phyloP scores from a whole-genome alignment of 106 monocot species.

The Posidonia australis region DNA sequence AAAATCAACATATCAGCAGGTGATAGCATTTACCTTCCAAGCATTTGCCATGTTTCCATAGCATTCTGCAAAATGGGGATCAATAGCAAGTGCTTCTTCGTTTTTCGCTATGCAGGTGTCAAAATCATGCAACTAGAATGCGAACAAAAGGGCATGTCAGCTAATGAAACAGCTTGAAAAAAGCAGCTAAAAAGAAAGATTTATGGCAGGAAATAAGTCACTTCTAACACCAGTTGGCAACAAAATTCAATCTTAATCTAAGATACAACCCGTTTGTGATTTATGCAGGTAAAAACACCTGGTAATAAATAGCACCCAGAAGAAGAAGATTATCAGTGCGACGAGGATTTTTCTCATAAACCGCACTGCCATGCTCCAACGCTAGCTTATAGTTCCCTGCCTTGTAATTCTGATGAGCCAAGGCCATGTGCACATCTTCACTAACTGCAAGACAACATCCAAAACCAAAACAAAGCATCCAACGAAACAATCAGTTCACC shows the following conservation, averaged over 20 bases:
- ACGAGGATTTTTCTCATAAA: conserved; percentile 65
- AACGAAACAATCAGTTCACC: too few relatives aligned
- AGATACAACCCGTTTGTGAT: background rate
- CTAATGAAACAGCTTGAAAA: background rate
- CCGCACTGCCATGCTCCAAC: conserved; percentile 52
- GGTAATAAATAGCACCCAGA: conserved; percentile 84
- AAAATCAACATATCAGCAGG: background rate
- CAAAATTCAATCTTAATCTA: background rate
- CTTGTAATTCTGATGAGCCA: conserved; percentile 83
- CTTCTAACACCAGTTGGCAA: background rate
- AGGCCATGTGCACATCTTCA: conserved; percentile 49
- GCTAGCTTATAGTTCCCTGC: conserved; percentile 72
- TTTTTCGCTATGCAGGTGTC: conserved; percentile 90
- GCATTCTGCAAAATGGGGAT: conserved; percentile 85
- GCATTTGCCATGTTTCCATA: conserved; percentile 99
- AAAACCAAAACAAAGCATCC: background rate
- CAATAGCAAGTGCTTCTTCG: conserved; percentile 80
- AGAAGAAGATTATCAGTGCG: conserved; percentile 84
- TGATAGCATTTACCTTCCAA: conserved; percentile 52
- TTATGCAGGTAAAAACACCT: conserved; percentile 29
- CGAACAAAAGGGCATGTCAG: background rate
- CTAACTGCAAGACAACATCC: conserved; percentile 23
- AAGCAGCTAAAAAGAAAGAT: background rate
- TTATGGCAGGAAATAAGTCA: background rate
- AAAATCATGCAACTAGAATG: conserved; percentile 68